Conservation (phyloP, 768 basidiomycete species). For the Lentinula guzmanii region DNA sequence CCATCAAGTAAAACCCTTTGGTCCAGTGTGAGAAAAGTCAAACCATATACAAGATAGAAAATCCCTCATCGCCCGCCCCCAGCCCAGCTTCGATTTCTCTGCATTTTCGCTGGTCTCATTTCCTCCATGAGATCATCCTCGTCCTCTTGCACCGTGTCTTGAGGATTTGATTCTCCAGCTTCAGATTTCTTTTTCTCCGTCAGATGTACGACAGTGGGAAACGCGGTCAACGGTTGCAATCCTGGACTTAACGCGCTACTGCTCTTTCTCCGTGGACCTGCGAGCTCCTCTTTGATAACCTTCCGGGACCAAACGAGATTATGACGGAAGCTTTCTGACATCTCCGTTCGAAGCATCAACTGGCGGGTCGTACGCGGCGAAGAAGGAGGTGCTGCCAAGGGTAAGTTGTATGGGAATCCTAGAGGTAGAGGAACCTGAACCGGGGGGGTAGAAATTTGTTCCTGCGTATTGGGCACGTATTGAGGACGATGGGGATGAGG, state of each 20-base stretch:
- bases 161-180: background rate
- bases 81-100: conserved; percentile 6
- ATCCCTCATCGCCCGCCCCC: background rate
- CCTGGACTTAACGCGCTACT: conserved; percentile 3
- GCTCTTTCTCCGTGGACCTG: conserved; percentile 7
- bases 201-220: conserved; percentile 4
- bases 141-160: background rate
- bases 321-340: conserved; percentile 57
- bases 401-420: conserved; percentile 68
- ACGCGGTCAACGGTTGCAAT: conserved; percentile 2
- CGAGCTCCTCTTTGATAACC: conserved; percentile 20
- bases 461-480: background rate
- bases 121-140: background rate
- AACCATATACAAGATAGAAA: background rate
- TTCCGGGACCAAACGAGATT: conserved; percentile 62
- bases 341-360: conserved; percentile 62
- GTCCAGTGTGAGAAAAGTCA: background rate
- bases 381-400: conserved; percentile 43
- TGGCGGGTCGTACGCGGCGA: conserved; percentile 63
- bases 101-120: background rate
- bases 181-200: background rate
- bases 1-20: background rate
- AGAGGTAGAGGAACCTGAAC: conserved; percentile 54
- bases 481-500: conserved; percentile 6
- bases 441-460: conserved; percentile 15